phyloP scores from a whole-genome alignment of 1,284 basidiomycete species.

The Phenoliferia sp. region DNA sequence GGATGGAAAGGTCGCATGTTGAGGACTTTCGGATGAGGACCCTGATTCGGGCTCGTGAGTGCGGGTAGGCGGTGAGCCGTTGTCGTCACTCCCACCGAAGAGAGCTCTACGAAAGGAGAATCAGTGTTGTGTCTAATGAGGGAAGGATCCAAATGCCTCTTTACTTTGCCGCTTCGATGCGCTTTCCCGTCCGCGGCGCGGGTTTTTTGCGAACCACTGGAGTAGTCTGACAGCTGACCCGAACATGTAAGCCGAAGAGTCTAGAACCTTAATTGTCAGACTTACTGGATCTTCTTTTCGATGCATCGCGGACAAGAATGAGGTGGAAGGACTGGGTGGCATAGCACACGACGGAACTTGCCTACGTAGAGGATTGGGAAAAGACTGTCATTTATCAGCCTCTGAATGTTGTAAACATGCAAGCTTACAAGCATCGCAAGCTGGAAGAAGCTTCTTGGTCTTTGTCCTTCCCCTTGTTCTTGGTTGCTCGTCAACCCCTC shows the following conservation, averaged over 20 bases:
- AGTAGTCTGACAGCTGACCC: slow-evolving; percentile 5
- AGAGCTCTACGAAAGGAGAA: neutral
- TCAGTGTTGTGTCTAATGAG: neutral
- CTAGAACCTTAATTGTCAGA: neutral
- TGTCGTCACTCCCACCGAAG: neutral
- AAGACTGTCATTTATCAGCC: neutral
- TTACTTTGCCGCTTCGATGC: slow-evolving; percentile 4
- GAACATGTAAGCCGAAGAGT: too few species aligned
- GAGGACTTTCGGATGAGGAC: neutral
- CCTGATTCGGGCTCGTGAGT: neutral
- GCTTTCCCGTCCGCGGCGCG: neutral
- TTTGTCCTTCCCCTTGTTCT: too few species aligned
- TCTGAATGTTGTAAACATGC: neutral
- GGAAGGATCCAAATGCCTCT: neutral
- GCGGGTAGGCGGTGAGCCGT: neutral
- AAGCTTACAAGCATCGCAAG: neutral
- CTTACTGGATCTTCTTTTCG: slow-evolving; percentile 1
- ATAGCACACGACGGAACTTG: slow-evolving; percentile 1
- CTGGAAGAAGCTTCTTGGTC: too few species aligned
- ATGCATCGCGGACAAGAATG: slow-evolving; percentile 6
- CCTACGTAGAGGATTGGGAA: neutral
- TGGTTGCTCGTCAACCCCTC: too few species aligned
- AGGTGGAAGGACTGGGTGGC: slow-evolving; percentile 3
- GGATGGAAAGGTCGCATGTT: too few species aligned
- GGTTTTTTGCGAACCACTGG: slow-evolving; percentile 3